A percentile compares a stretch with the other conserved stretches of the same genome.
phyloP scores from a whole-genome alignment of 2,329 filamentous ascomycete species.

The Monosporascus sp. region DNA sequence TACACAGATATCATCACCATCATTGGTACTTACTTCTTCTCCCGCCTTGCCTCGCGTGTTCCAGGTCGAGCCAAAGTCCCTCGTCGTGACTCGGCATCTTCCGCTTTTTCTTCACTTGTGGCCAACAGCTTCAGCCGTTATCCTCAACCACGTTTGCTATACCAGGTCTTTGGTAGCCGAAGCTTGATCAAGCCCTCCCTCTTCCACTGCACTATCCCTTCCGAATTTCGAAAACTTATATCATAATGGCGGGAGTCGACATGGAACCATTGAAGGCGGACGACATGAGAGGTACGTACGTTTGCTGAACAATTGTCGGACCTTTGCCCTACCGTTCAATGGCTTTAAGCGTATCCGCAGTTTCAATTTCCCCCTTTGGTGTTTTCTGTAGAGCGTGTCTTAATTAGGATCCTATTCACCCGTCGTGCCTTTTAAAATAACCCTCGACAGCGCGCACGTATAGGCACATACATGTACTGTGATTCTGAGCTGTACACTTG shows the following conservation, averaged over 20 bases:
- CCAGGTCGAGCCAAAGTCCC: neutral
- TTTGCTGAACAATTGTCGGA: neutral
- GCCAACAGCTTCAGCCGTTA: neutral
- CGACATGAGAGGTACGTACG: constrained; percentile 33
- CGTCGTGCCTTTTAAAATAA: neutral
- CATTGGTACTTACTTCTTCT: too few relatives aligned
- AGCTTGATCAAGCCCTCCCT: neutral
- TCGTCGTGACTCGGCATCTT: neutral
- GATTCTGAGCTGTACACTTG: neutral
- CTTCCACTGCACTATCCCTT: neutral
- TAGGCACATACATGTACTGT: neutral
- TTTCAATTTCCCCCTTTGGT: neutral
- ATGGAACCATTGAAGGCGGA: constrained; percentile 29
- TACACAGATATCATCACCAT: neutral
- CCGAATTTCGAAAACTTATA: neutral
- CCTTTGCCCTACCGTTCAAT: too few relatives aligned
- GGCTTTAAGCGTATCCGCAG: neutral
- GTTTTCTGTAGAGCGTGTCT: neutral
- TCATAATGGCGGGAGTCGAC: constrained; percentile 30
- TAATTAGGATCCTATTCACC: neutral
- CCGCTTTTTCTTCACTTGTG: neutral
- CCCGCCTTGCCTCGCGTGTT: neutral
- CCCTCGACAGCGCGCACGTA: too few relatives aligned
- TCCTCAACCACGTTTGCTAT: neutral
- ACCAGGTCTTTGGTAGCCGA: neutral